These are phyloP conservation scores for Cyclostephanos invisitatus DNA, from an alignment of 108 stramenopile species.

Conservation along the genomic window DNA sequence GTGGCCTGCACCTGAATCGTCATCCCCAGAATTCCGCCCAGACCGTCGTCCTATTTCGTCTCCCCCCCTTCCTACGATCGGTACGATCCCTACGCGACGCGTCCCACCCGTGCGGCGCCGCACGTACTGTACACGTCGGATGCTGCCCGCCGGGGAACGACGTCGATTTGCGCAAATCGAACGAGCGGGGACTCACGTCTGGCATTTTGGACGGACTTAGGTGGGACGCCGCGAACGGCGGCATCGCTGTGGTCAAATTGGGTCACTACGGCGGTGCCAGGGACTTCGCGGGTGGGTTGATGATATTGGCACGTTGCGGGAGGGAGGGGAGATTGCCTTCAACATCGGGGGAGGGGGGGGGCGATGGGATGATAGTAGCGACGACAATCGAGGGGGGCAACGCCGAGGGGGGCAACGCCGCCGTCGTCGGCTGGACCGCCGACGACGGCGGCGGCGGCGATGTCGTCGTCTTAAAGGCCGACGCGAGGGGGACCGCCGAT, in stretches of 20 bases:
- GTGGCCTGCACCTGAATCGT: slow-evolving; percentile 4
- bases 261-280: slow-evolving; percentile 29
- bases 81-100: slow-evolving; percentile 44
- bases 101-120: slow-evolving; percentile 31
- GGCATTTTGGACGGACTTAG: neutral
- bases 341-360: too few relatives aligned
- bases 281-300: slow-evolving; percentile 39
- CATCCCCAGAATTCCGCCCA: slow-evolving; percentile 38
- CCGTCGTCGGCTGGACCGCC: neutral
- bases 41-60: slow-evolving; percentile 26
- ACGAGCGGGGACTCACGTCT: slow-evolving; percentile 23
- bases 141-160: slow-evolving; percentile 15
- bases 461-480: neutral
- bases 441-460: slow-evolving; percentile 4
- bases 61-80: slow-evolving; percentile 35
- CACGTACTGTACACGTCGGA: slow-evolving; percentile 44
- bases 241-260: slow-evolving; percentile 40
- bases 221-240: slow-evolving; percentile 33
- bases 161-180: slow-evolving; percentile 19
- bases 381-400: too few relatives aligned
- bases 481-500: neutral
- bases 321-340: slow-evolving; percentile 6
- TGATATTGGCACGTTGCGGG: slow-evolving; percentile 12
- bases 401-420: too few relatives aligned
- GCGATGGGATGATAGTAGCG: neutral